These are phyloP conservation scores for Beta corolliflora DNA, from an alignment of 179 eudicot genomes.

Conservation along the genomic window DNA sequence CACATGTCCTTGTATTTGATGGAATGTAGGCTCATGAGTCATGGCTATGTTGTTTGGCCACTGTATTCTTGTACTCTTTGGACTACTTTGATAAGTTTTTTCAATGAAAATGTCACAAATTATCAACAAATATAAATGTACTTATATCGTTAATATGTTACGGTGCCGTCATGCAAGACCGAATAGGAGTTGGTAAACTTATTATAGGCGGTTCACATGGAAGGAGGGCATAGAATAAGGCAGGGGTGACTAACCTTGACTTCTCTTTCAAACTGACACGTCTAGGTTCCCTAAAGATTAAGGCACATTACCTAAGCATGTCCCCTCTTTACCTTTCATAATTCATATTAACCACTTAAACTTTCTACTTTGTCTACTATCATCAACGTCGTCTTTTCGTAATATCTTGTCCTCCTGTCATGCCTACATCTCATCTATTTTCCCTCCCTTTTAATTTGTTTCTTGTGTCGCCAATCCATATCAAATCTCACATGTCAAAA, in stretches of 20 bases:
- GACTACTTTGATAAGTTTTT: too few relatives aligned
- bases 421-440: background rate
- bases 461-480: too few relatives aligned
- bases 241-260: background rate
- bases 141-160: too few relatives aligned
- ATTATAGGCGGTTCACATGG: background rate
- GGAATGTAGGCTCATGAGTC: too few relatives aligned
- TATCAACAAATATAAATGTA: too few relatives aligned
- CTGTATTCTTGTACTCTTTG: too few relatives aligned
- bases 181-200: too few relatives aligned
- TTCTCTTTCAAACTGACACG: background rate
- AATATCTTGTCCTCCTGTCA: background rate
- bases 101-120: too few relatives aligned
- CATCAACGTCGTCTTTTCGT: background rate
- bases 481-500: too few relatives aligned
- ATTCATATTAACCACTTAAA: background rate
- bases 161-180: too few relatives aligned
- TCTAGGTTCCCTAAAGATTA: constrained; percentile 8
- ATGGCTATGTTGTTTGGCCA: too few relatives aligned
- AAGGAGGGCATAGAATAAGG: background rate
- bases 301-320: constrained; percentile 11
- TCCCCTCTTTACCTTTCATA: background rate
- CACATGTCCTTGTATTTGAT: too few relatives aligned
- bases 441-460: background rate
- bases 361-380: background rate